phyloP scores from a whole-genome alignment of 176 grass and related monocot genomes.

The Saccharum officinarum region DNA sequence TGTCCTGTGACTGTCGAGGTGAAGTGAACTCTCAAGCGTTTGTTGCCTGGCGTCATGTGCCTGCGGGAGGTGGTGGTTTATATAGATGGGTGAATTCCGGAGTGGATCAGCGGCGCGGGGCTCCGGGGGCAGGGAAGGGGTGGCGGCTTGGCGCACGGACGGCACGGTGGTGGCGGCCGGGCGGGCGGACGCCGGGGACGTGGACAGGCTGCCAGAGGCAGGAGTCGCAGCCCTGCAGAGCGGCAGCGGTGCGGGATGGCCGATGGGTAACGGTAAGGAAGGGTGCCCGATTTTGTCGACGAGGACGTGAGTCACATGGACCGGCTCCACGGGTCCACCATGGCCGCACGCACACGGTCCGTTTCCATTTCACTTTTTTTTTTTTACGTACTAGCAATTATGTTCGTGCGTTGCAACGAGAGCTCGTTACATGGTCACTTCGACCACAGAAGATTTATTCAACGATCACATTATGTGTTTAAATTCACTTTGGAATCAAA shows the following conservation, averaged over 20 bases:
- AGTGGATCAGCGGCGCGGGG: constrained; percentile 2
- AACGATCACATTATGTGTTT: too few species aligned
- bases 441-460: too few species aligned
- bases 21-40: not conserved
- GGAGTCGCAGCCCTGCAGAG: not conserved
- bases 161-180: too few species aligned
- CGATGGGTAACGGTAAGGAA: not conserved
- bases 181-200: not conserved
- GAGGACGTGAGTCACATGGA: not conserved
- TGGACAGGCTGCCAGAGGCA: not conserved
- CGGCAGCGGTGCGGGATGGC: not conserved
- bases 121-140: not conserved
- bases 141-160: not conserved
- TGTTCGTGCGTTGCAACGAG: too few species aligned
- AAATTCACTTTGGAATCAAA: too few species aligned
- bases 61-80: not conserved
- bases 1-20: constrained; percentile 7
- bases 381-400: too few species aligned
- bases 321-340: not conserved
- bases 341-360: not conserved
- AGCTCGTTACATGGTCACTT: too few species aligned
- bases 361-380: not conserved
- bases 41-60: not conserved
- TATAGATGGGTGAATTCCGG: constrained; percentile 1
- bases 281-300: not conserved